Evolutionary conservation across 306 rosid species (phyloP), one percentile per base, ranked within the genome.

Genomic region (Prunus mume): DNA sequence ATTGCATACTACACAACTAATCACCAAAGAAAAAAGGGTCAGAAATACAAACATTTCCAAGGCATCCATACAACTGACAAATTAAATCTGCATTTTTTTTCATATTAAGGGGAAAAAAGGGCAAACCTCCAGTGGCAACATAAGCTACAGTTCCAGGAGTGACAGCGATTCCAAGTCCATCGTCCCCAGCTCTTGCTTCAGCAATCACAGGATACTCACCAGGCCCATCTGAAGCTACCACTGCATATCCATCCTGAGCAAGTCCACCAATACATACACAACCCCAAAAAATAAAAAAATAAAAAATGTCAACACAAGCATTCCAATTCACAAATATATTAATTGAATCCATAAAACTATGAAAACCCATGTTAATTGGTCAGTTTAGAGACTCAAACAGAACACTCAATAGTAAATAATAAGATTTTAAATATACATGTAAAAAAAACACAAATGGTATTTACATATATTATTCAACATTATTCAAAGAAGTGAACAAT

Each of bases 171-270:
- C 90, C 91, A 51, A 90, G 76, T 38, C 87, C 96, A 76, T 92
- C 93, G 24, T 89, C 65, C 6, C 98, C 96, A 30, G 97, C 97
- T 86, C 98, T 87, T 3, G 92, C 84, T 75, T 92, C 97, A 30
- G 87, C 82, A 65, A 90, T 83, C 10, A 94, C 95, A 0, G 92
- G 88, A 68, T 92, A 92, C 27, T 85, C 95, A 38, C 98, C 95
- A 0, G 98, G 95, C 49, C 98, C 97, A 73, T 94, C 98, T 0
- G 87, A 80, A 84, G 97, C 90, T 51, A 94, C 77, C 58, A 92
- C 93, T 4, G 98, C 98, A 78, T 92, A 94, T 73, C 97, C 98
- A 87, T 94, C 98, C 96, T 92, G 80, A 56, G 3, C 47, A 49
- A 1, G 6, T 47, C 66, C 46, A 25, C 9, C 74, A 67, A 38